Conservation (phyloP, 2,329 filamentous ascomycete genomes). For the Colletotrichum somersetense region DNA sequence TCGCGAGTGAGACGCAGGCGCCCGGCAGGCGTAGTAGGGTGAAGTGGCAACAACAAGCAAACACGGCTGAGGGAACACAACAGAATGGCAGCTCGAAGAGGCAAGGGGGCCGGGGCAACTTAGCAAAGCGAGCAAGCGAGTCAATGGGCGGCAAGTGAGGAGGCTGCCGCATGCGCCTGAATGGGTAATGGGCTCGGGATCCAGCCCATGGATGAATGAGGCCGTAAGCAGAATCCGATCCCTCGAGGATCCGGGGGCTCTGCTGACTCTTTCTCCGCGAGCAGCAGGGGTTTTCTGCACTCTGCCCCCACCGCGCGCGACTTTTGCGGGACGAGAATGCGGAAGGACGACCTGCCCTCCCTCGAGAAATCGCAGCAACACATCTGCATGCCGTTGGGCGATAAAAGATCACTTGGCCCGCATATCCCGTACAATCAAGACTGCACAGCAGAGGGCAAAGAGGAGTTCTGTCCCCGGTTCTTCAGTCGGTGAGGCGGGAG, state of each 20-base stretch:
- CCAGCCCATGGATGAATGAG: background rate
- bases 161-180: constrained; percentile 19
- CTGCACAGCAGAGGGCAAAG: background rate
- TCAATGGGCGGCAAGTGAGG: no score
- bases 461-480: background rate
- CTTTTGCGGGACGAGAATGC: background rate
- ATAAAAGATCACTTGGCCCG: constrained; percentile 14
- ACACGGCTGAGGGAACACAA: background rate
- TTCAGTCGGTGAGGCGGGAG: background rate
- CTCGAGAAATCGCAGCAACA: background rate
- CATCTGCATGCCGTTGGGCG: background rate
- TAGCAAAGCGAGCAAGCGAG: constrained; percentile 7
- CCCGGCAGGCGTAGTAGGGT: background rate
- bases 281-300: background rate
- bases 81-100: background rate
- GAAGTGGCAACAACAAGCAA: constrained; percentile 7
- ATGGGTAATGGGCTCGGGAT: constrained; percentile 12
- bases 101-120: background rate
- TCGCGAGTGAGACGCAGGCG: background rate
- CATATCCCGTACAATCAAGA: background rate
- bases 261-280: background rate
- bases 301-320: background rate
- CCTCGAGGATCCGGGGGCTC: background rate
- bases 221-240: constrained; percentile 13
- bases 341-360: background rate